These are phyloP conservation scores for Epichloe uncinata DNA, from an alignment of 2,329 filamentous ascomycete species.

Conservation along the genomic window DNA sequence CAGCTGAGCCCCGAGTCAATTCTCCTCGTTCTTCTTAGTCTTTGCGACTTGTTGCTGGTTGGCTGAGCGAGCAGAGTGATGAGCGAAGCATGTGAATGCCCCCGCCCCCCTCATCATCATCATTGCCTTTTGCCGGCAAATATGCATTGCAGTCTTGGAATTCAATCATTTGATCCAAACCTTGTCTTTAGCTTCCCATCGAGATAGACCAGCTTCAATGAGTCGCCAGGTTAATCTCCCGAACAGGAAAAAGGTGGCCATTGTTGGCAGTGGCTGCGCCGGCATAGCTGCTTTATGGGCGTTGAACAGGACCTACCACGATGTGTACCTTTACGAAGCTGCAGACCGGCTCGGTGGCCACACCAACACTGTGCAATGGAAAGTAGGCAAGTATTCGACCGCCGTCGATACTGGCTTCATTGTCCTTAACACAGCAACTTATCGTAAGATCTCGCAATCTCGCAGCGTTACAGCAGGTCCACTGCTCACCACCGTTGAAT, in stretches of 20 bases:
- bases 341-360: constrained; percentile 63
- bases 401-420: constrained; percentile 75
- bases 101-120: background rate
- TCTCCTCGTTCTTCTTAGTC: background rate
- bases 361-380: constrained; percentile 65
- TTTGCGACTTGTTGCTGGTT: background rate
- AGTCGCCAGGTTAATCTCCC: constrained; percentile 18
- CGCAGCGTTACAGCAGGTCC: background rate
- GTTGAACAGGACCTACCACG: constrained; percentile 61
- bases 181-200: background rate
- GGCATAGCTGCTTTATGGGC: constrained; percentile 74
- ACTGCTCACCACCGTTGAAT: background rate
- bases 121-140: background rate
- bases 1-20: background rate
- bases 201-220: constrained; percentile 10
- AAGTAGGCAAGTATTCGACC: constrained; percentile 47
- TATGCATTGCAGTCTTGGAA: too few relatives aligned
- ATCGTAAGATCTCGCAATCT: constrained; percentile 54
- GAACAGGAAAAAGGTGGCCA: constrained; percentile 60
- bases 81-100: constrained; percentile 1
- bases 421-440: constrained; percentile 66
- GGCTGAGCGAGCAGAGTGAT: background rate
- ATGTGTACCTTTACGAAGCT: constrained; percentile 75
- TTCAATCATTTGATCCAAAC: background rate
- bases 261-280: constrained; percentile 69